Evolutionary conservation across 768 basidiomycete genomes (phyloP), one percentile per base, ranked within the genome.

Genomic region (Flagelloscypha sp.): DNA sequence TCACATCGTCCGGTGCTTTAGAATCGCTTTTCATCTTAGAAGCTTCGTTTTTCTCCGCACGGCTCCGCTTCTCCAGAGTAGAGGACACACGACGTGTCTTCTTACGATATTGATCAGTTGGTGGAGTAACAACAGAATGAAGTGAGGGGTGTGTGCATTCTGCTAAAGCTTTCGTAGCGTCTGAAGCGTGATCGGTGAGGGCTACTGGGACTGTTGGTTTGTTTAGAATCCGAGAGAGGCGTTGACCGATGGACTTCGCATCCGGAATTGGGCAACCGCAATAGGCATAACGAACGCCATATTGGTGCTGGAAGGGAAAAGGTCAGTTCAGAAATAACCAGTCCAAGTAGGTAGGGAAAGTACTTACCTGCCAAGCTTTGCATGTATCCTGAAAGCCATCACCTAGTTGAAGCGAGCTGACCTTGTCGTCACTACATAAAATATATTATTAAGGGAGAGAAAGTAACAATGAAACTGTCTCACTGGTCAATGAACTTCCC

Each of bases 201-300:
- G n/a, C n/a, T n/a, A n/a, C n/a, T n/a, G n/a, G n/a, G n/a, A n/a
- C n/a, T n/a, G n/a, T n/a, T n/a, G n/a, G n/a, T n/a, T n/a, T n/a
- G n/a, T n/a, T n/a, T n/a, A n/a, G 33, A 16, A 62, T 42, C 20
- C 63, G 66, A 5, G 56, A 45, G 23, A 76, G 54, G 22, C 57
- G 61, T 44, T 69, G 60, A 2, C 62, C 56, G 6, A 72, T 58
- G 6, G 57, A 63, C 20, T 64, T 62, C 6, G 66, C 69, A n/a
- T n/a, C n/a, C 0, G 69, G 66, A 5, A 62, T 49, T 0, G 72
- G 65, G 46, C 79, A 80, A 2, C 79, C 78, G 40, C 79, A 82
- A 42, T 72, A 64, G 31, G 59, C 67, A 52, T 82, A 82, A 2
- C 63, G 56, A 6, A 68, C 53, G 28, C 61, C 59, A 48, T 71